Percentiles rank a stretch among this genome's conserved stretches.
Conservation (phyloP, 2,329 filamentous ascomycete species). For the Aspergillus japonicus region DNA sequence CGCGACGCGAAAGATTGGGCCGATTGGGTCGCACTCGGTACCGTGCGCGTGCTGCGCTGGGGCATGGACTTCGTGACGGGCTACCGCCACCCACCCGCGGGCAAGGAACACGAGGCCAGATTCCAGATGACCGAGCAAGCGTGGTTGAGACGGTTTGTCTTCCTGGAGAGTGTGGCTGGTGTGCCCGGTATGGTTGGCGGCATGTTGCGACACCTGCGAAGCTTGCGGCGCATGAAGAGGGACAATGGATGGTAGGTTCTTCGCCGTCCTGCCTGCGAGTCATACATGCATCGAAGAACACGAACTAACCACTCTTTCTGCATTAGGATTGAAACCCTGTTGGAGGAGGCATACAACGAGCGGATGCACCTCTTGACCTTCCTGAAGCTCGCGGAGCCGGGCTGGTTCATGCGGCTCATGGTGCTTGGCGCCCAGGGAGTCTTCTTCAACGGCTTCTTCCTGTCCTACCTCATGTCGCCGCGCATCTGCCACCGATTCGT, state of each 20-base stretch:
- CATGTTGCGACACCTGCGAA: conserved; percentile 86
- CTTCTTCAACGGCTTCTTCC: conserved; percentile 92
- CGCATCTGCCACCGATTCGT: conserved; percentile 92
- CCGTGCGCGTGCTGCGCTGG: conserved; percentile 74
- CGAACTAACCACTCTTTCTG: background rate
- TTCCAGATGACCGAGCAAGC: conserved; percentile 78
- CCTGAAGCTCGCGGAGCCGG: conserved; percentile 83
- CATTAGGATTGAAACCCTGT: conserved; percentile 78
- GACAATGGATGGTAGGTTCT: conserved; percentile 78
- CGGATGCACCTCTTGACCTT: conserved; percentile 92
- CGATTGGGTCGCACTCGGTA: conserved; percentile 74
- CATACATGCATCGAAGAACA: background rate
- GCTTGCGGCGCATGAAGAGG: conserved; percentile 78
- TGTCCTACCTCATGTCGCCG: conserved; percentile 82
- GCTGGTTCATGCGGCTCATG: conserved; percentile 87
- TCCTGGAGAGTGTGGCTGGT: conserved; percentile 90
- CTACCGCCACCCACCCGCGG: conserved; percentile 67
- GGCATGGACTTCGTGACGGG: conserved; percentile 80
- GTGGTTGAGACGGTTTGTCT: conserved; percentile 87
- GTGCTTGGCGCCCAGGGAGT: conserved; percentile 91
- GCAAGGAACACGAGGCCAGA: conserved; percentile 46
- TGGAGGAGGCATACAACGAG: conserved; percentile 90
- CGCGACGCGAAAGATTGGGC: conserved; percentile 69
- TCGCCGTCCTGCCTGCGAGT: background rate
- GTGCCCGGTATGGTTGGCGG: conserved; percentile 97